Evolutionary conservation across 371 early-diverging fungal species (phyloP).

Genomic region (Rhizopus stolonifer): DNA sequence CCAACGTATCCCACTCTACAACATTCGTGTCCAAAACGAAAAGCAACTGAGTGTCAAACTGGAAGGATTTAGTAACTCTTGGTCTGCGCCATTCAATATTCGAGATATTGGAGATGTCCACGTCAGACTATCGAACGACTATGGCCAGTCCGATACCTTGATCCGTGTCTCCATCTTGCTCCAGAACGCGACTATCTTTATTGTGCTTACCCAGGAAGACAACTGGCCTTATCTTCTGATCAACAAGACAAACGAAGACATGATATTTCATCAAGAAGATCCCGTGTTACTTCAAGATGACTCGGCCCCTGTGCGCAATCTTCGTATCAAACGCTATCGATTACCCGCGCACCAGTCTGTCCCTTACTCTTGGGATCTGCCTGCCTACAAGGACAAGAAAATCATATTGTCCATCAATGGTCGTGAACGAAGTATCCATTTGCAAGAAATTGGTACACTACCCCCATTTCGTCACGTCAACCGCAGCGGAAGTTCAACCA

Average conservation of each 20-base stretch:
- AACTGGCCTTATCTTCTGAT: conserved; percentile 93
- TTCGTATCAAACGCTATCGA: conserved; percentile 50
- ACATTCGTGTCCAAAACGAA: conserved; percentile 60
- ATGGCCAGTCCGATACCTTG: conserved; percentile 56
- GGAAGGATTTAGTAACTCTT: conserved; percentile 71
- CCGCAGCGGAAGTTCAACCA: conserved; percentile 34
- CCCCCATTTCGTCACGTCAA: conserved; percentile 77
- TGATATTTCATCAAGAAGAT: conserved; percentile 79
- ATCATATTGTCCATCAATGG: conserved; percentile 75
- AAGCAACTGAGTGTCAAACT: conserved; percentile 71
- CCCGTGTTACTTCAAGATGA: conserved; percentile 37
- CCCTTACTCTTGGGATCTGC: conserved; percentile 95
- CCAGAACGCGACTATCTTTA: conserved; percentile 89
- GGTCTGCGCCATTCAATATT: conserved; percentile 91
- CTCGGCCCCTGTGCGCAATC: conserved; percentile 20
- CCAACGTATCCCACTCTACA: conserved; percentile 68
- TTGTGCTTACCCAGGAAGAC: conserved; percentile 75
- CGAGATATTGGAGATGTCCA: conserved; percentile 84
- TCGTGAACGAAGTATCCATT: conserved; percentile 72
- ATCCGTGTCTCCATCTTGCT: conserved; percentile 77
- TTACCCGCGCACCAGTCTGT: conserved; percentile 65
- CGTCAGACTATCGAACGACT: conserved; percentile 70
- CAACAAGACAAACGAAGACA: conserved; percentile 79
- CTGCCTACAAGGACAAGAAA: conserved; percentile 74
- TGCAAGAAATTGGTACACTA: conserved; percentile 89